phyloP scores from a whole-genome alignment of 805 yeast genomes.

The Suhomyces sp. region DNA sequence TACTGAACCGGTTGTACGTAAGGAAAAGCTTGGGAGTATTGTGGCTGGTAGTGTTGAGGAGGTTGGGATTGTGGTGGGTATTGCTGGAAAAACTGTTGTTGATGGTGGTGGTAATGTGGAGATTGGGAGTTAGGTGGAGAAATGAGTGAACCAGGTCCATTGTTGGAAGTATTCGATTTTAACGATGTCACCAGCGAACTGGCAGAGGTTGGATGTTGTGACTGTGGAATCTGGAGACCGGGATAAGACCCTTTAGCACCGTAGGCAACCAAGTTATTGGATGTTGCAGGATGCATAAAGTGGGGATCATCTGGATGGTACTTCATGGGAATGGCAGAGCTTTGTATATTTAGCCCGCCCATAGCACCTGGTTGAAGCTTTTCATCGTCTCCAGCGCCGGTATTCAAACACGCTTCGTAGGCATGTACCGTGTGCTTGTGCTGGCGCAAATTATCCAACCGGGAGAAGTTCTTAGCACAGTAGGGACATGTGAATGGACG shows the following conservation, averaged over 20 bases:
- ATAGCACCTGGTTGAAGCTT: background rate
- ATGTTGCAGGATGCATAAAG: conserved; percentile 12
- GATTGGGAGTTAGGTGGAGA: conserved; percentile 30
- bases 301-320: conserved; percentile 1
- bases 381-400: conserved; percentile 6
- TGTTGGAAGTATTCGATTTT: too few species aligned
- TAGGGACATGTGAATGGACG: conserved; percentile 87
- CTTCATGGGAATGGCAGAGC: too few species aligned
- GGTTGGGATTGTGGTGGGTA: conserved; percentile 12
- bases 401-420: conserved; percentile 30
- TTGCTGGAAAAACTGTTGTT: background rate
- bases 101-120: conserved; percentile 18
- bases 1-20: background rate
- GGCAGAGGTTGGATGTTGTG: background rate
- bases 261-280: conserved; percentile 11
- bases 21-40: background rate
- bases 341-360: too few species aligned
- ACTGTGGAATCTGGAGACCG: conserved; percentile 2
- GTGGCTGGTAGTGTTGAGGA: conserved; percentile 17
- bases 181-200: too few species aligned
- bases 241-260: conserved; percentile 1
- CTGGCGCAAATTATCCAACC: conserved; percentile 86
- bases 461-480: conserved; percentile 73
- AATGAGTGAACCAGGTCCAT: conserved; percentile 13
- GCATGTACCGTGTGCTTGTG: conserved; percentile 76